Evolutionary conservation across 495 filamentous ascomycete species (phyloP), one percentile per base, ranked within the genome.

Genomic region (Penicillium desertorum): DNA sequence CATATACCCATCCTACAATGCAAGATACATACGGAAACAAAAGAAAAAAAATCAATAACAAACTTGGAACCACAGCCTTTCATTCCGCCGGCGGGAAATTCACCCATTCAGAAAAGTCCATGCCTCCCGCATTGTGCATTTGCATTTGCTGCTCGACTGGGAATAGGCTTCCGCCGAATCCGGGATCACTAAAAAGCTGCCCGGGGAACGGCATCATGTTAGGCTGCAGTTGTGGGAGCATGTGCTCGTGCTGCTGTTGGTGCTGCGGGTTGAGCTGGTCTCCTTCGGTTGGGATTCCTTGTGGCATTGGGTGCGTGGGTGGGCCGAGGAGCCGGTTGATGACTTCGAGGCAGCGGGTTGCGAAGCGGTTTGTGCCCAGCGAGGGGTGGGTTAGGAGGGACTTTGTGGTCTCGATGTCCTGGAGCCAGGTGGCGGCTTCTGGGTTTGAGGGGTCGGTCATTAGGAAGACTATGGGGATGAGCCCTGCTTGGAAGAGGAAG

Each of bases 401-500:
- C 54, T 79, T 79, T 5, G 79, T 78, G 5, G 75, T 70, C 63
- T 74, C 72, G 27, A 81, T 73, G 45, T 80, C 77, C 44, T 76
- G 71, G 17, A 77, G 64, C 79, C 79, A 81, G 36, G 60, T 59
- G 7, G 69, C 61, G 10, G 77, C 76, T 20, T 76, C 73, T 14
- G 75, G 66, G 42, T 71, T 76, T 14, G 70, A 70, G 0, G 79
- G 74, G 41, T 79, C 75, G 11, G 73, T 81, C 70, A 77, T 78
- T 20, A 82, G 67, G 45, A 78, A 74, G 44, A 82, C 75, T 41
- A 77, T 69, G 1, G 79, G 79, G 32, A 82, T 81, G 0, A 82
- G 56, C 12, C 69, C 76, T 17, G 79, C 79, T 67, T 82, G 79
- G 67, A 82, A 82, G 19, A 82, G 74, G 61, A 81, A 82, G 58